Evolutionary conservation across 176 grass and related monocot species (phyloP).

Genomic region (Lolium multiflorum): DNA sequence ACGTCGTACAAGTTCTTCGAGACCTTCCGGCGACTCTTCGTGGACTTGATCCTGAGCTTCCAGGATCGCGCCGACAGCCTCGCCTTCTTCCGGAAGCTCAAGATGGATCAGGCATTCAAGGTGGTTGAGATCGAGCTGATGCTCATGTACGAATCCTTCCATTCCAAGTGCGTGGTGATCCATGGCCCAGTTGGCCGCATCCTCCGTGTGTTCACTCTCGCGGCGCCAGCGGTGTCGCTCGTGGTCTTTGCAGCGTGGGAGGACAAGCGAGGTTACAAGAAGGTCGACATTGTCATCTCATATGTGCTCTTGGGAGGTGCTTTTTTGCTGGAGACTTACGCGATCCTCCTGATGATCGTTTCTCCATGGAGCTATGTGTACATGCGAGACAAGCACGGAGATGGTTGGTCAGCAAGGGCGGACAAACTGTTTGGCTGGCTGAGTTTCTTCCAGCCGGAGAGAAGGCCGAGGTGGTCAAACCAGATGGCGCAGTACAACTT

Average conservation of each 20-base stretch:
- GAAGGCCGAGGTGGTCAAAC: constrained; percentile 37
- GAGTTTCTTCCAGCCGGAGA: constrained; percentile 19
- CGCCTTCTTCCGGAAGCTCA: too few species aligned
- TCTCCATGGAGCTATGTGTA: constrained; percentile 24
- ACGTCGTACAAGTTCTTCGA: too few species aligned
- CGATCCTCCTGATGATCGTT: constrained; percentile 17
- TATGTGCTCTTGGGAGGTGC: constrained; percentile 20
- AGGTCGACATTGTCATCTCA: background rate
- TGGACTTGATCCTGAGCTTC: too few species aligned
- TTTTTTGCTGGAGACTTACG: background rate
- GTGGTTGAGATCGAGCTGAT: too few species aligned
- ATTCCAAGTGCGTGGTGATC: background rate
- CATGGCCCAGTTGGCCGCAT: constrained; percentile 14
- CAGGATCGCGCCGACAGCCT: too few species aligned
- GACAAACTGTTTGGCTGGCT: background rate
- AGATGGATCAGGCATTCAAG: too few species aligned
- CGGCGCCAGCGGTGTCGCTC: background rate
- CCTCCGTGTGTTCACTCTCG: constrained; percentile 30
- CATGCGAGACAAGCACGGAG: background rate
- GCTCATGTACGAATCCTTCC: too few species aligned
- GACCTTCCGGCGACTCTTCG: too few species aligned
- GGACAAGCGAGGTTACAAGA: background rate
- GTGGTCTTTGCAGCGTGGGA: background rate
- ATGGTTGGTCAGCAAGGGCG: too few species aligned
- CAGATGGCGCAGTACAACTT: constrained; percentile 32